Percentiles rank a stretch among this genome's conserved stretches.
Evolutionary conservation across 441 rosid species (phyloP).

Genomic region (Erodium texanum): DNA sequence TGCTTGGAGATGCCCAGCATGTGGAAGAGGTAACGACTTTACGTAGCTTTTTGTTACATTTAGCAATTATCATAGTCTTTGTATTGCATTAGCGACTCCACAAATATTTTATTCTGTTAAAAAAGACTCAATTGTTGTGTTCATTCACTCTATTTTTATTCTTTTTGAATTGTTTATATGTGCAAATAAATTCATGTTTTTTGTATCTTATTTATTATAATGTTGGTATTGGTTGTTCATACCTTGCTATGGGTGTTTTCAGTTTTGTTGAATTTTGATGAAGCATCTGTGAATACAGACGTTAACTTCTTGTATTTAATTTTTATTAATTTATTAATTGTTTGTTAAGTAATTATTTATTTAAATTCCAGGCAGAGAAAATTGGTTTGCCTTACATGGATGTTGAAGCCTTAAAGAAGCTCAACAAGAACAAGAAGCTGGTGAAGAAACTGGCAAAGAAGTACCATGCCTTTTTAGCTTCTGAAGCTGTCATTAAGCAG

Average conservation of each 20-base stretch:
- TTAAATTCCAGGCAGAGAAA: slow-evolving; percentile 50
- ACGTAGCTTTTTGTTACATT: neutral
- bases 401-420: slow-evolving; percentile 82
- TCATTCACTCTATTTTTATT: too few species aligned
- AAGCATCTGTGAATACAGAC: neutral
- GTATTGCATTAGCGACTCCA: neutral
- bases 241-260: too few species aligned
- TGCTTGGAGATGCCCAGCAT: slow-evolving; percentile 97
- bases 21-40: slow-evolving; percentile 61
- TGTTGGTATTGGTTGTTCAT: too few species aligned
- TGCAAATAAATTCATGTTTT: too few species aligned
- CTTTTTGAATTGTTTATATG: too few species aligned
- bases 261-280: neutral
- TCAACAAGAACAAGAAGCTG: slow-evolving; percentile 92
- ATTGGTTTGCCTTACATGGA: slow-evolving; percentile 79
- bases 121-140: too few species aligned
- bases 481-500: slow-evolving; percentile 96
- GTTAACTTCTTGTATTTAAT: too few species aligned
- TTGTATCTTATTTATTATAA: too few species aligned
- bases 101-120: too few species aligned
- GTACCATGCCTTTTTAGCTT: slow-evolving; percentile 88
- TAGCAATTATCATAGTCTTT: neutral
- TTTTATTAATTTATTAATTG: neutral
- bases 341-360: neutral
- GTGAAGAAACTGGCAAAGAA: slow-evolving; percentile 95